These are phyloP conservation scores for Xerocomellus chrysenteron DNA, from an alignment of 768 basidiomycete genomes.

Conservation along the genomic window DNA sequence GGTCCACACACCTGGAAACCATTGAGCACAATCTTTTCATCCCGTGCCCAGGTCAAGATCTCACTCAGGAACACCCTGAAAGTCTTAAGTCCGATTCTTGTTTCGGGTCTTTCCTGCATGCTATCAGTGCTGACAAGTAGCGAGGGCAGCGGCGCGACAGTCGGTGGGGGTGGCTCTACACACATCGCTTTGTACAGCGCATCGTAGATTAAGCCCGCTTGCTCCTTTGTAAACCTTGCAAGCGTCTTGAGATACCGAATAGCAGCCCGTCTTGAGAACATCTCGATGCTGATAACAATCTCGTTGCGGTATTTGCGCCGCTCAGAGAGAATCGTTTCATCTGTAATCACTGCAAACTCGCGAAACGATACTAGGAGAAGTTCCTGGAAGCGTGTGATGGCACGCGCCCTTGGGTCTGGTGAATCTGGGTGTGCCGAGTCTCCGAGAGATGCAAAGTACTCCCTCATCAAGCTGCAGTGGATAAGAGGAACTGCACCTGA, in stretches of 20 bases:
- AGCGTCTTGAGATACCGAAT: slow-evolving; percentile 81
- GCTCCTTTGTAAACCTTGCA: slow-evolving; percentile 82
- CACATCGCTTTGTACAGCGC: slow-evolving; percentile 85
- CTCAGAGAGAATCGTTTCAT: slow-evolving; percentile 88
- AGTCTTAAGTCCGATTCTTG: slow-evolving; percentile 79
- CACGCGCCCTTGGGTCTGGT: slow-evolving; percentile 81
- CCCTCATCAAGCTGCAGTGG: slow-evolving; percentile 76
- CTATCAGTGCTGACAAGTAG: slow-evolving; percentile 58
- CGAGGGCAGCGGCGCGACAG: slow-evolving; percentile 45
- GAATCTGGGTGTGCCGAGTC: slow-evolving; percentile 93
- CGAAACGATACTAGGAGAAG: slow-evolving; percentile 95
- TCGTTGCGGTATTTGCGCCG: slow-evolving; percentile 84
- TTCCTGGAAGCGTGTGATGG: slow-evolving; percentile 97
- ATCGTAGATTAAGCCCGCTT: slow-evolving; percentile 89
- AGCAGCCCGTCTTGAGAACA: slow-evolving; percentile 89
- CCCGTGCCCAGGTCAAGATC: slow-evolving; percentile 92
- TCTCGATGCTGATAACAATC: slow-evolving; percentile 90
- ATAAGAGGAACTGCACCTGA: background rate
- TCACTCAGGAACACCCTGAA: slow-evolving; percentile 91
- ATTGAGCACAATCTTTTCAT: slow-evolving; percentile 90
- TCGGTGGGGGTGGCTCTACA: slow-evolving; percentile 65
- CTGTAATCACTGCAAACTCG: slow-evolving; percentile 94
- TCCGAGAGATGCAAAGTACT: slow-evolving; percentile 91
- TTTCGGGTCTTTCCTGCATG: slow-evolving; percentile 79
- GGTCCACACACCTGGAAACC: slow-evolving; percentile 78